Evolutionary conservation across 768 basidiomycete genomes (phyloP).

Genomic region (Agaricus bisporus): DNA sequence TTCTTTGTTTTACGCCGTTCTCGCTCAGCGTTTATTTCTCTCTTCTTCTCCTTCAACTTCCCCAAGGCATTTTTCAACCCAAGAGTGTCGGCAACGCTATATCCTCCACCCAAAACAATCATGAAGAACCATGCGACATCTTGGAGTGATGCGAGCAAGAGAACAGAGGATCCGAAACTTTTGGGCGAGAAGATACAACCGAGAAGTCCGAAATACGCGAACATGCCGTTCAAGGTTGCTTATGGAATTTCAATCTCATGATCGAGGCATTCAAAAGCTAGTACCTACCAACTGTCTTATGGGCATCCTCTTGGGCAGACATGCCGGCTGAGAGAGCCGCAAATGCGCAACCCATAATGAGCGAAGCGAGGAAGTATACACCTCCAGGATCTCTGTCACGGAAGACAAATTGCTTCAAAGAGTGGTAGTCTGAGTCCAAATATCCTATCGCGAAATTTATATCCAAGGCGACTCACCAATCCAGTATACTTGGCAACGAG

Average conservation of each 20-base stretch:
- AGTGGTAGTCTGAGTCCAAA: neutral
- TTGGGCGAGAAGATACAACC: constrained; percentile 16
- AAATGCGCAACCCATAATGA: constrained; percentile 18
- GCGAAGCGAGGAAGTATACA: constrained; percentile 14
- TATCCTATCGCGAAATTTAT: neutral
- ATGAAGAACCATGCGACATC: constrained; percentile 18
- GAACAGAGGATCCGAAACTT: constrained; percentile 18
- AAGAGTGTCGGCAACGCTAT: constrained; percentile 15
- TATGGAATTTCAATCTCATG: neutral
- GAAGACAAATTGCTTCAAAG: constrained; percentile 5
- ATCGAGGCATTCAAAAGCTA: neutral
- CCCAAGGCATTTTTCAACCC: constrained; percentile 5
- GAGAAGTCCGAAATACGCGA: constrained; percentile 13
- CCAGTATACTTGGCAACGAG: constrained; percentile 14
- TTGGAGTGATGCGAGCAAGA: constrained; percentile 17
- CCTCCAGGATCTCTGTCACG: constrained; percentile 12
- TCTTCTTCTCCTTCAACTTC: neutral
- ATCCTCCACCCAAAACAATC: constrained; percentile 15
- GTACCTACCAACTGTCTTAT: constrained; percentile 18
- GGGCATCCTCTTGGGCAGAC: constrained; percentile 16
- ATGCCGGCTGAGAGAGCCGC: constrained; percentile 19
- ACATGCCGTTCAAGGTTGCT: constrained; percentile 20
- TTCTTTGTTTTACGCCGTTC: neutral
- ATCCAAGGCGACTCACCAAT: constrained; percentile 12
- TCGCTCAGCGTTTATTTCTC: neutral